phyloP scores from a whole-genome alignment of 2,329 filamentous ascomycete genomes.

The Paracoccidioides brasiliensis region DNA sequence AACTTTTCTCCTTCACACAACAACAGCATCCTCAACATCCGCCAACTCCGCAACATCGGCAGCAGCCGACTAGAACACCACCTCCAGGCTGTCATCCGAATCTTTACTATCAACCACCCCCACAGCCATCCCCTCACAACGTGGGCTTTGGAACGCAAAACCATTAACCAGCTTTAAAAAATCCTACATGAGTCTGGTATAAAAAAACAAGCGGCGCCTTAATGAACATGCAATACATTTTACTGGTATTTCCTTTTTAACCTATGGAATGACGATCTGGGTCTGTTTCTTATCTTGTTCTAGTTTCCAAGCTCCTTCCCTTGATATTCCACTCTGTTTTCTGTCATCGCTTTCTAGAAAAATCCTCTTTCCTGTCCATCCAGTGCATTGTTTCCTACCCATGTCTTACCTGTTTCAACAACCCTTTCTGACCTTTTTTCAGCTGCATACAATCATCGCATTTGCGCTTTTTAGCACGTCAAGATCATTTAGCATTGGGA shows the following conservation, averaged over 20 bases:
- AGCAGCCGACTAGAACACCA: conserved; percentile 3
- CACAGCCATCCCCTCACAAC: background rate
- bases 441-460: background rate
- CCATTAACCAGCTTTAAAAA: background rate
- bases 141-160: background rate
- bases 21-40: background rate
- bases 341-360: too few relatives aligned
- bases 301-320: background rate
- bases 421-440: background rate
- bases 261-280: background rate
- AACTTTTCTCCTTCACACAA: conserved; percentile 6
- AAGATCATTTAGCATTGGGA: background rate
- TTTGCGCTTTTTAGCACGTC: background rate
- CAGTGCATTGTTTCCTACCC: too few relatives aligned
- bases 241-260: background rate
- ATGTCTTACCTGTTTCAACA: background rate
- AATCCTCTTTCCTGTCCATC: background rate
- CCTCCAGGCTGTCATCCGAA: conserved; percentile 1
- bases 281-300: background rate
- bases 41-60: background rate
- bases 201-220: background rate
- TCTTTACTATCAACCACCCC: conserved; percentile 4
- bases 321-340: background rate
- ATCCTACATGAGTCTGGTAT: background rate
- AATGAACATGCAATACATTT: background rate